A percentile compares a stretch with the other conserved stretches of the same genome.
phyloP scores from a whole-genome alignment of 176 grass and related monocot species.

The Musa troglodytarum region DNA sequence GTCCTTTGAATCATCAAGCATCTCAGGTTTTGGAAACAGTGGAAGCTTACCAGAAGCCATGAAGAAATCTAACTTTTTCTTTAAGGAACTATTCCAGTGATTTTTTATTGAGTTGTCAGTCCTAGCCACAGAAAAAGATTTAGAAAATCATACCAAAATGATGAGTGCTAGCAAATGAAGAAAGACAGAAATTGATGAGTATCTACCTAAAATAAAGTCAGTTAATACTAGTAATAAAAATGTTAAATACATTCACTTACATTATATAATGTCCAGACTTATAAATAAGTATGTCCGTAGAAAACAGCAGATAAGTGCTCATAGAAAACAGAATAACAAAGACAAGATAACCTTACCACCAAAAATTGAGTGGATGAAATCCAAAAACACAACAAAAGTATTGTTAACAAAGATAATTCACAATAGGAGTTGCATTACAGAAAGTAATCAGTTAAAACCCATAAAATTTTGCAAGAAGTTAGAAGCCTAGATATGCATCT shows the following conservation, averaged over 20 bases:
- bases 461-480: too few relatives aligned
- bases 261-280: too few relatives aligned
- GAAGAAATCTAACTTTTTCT: slow-evolving; percentile 74
- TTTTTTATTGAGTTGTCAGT: slow-evolving; percentile 99
- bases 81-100: slow-evolving; percentile 99
- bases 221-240: too few relatives aligned
- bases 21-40: slow-evolving; percentile 25
- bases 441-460: too few relatives aligned
- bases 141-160: slow-evolving; percentile 6
- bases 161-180: slow-evolving; percentile 1
- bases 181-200: slow-evolving; percentile 2
- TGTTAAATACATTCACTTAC: too few relatives aligned
- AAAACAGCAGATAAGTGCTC: too few relatives aligned
- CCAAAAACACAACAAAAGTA: too few relatives aligned
- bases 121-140: slow-evolving; percentile 41
- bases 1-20: slow-evolving; percentile 39
- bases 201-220: neutral
- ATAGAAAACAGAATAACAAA: neutral
- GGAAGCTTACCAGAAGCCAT: slow-evolving; percentile 26
- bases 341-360: neutral
- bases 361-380: too few relatives aligned
- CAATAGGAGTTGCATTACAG: too few relatives aligned
- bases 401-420: too few relatives aligned
- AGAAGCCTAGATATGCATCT: too few relatives aligned
- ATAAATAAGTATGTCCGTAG: too few relatives aligned